These are phyloP conservation scores for Stromatinia cepivora DNA, from an alignment of 2,329 filamentous ascomycete species.

Conservation along the genomic window DNA sequence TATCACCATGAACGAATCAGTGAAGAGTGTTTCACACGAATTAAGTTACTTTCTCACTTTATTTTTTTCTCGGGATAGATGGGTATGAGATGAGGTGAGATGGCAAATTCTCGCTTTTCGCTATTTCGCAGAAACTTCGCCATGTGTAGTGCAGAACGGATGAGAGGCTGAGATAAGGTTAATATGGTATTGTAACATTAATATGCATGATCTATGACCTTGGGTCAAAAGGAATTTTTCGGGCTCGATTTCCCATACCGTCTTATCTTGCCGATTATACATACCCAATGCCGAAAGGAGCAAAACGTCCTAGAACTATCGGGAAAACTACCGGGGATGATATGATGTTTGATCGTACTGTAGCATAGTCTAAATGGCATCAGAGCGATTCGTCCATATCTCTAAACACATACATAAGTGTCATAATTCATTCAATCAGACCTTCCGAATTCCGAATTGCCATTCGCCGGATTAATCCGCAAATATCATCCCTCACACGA, in stretches of 20 bases:
- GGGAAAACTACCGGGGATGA: too few relatives aligned
- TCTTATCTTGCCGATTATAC: too few relatives aligned
- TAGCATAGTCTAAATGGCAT: too few relatives aligned
- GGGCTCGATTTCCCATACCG: neutral
- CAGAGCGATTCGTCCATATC: neutral
- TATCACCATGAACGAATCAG: neutral
- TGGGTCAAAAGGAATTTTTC: neutral
- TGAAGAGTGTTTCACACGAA: neutral
- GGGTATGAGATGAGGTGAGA: neutral
- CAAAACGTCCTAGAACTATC: too few relatives aligned
- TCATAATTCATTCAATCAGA: neutral
- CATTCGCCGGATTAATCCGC: neutral
- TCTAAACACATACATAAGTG: too few relatives aligned
- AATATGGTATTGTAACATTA: neutral
- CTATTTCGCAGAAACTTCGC: neutral
- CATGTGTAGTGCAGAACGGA: neutral
- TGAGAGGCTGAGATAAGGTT: neutral
- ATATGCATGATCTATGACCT: neutral
- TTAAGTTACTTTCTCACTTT: neutral
- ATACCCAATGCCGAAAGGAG: too few relatives aligned
- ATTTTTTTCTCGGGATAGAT: neutral
- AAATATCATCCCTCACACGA: neutral
- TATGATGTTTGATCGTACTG: too few relatives aligned
- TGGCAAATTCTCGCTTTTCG: neutral
- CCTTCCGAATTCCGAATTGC: neutral